phyloP scores from a whole-genome alignment of 306 rosid genomes.

The Macrotyloma uniflorum region DNA sequence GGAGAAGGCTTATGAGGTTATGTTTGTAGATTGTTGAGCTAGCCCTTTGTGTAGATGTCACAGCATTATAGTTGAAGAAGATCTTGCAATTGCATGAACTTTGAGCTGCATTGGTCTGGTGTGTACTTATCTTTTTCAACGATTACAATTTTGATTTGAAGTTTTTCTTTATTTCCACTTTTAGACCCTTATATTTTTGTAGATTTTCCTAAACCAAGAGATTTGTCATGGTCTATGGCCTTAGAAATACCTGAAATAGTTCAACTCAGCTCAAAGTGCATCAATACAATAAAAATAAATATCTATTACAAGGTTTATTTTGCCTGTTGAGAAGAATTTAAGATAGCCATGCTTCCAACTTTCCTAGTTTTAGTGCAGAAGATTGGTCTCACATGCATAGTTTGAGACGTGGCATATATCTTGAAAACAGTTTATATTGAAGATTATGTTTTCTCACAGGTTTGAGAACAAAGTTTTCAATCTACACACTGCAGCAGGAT shows the following conservation, averaged over 20 bases:
- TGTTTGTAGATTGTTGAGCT: slow-evolving; percentile 40
- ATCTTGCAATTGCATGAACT: slow-evolving; percentile 7
- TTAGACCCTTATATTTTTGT: background rate
- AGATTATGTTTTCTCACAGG: slow-evolving; percentile 33
- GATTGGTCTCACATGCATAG: background rate
- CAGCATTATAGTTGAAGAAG: slow-evolving; percentile 32
- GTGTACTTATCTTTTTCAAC: slow-evolving; percentile 28
- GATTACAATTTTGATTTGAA: slow-evolving; percentile 9
- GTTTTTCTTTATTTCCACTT: slow-evolving; percentile 1
- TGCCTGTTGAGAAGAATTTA: background rate
- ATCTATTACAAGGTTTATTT: background rate
- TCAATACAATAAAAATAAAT: background rate
- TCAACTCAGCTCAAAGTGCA: background rate
- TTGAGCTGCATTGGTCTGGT: slow-evolving; percentile 28
- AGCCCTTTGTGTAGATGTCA: slow-evolving; percentile 39
- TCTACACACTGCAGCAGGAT: slow-evolving; percentile 14
- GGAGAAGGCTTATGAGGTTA: slow-evolving; percentile 34
- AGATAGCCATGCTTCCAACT: background rate
- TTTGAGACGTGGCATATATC: background rate
- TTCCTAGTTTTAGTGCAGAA: background rate
- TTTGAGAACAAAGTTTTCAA: slow-evolving; percentile 16
- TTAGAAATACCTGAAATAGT: background rate
- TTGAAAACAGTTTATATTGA: background rate
- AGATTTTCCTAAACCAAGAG: background rate
- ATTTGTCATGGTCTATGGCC: background rate